Base-by-base conservation (phyloP, 2,329 filamentous ascomycete species). In the Acarospora socialis region DNA sequence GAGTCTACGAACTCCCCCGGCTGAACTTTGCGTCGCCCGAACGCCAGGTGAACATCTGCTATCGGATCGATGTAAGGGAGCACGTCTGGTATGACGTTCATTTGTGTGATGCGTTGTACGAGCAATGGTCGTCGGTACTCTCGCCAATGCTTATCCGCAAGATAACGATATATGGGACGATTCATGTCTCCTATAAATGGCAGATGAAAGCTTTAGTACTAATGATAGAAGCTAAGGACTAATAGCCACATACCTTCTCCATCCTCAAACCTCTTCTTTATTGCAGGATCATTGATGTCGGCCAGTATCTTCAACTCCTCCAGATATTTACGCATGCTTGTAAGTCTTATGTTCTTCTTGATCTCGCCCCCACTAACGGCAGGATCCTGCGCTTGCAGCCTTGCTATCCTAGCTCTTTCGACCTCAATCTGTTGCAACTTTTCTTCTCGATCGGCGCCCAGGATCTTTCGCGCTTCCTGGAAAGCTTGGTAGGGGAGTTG, bases 401-500 rank as follows among this genome's bases (percentile, higher is more conserved):
- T 64, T 34, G 70, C 68, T 49, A 98, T 79, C 53, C 77, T 73
- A 37, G 65, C 65, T 30, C 75, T 59, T 55, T 82, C 73, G 17
- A 57, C 64, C 30, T 70, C 60, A 36, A 98, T 87, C 48, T 76
- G 64, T 38, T 66, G 61, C 30, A 95, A 47, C 62, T 93, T 95
- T 57, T 87, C 71, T 43, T 75, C 64, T 23, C 87, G 73, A 53
- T 98, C 90, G 33, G 71, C 72, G 32, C 74, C 67, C 34, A 98
- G 63, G 29, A 95, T 59, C 53, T 83, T 81, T 41, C 86, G 73
- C 23, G 90, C 90, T 61, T 94, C 86, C 59, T 98, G 90, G 63
- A 95, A 98, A 58, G 82, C 90, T 66, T 95, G 87, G 61, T 92
- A 98, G 12, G 90, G 90, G 44, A 98, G 64, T 52, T 87, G 80